These are phyloP conservation scores for Malassezia japonica DNA, from an alignment of 1,284 basidiomycete species.

Conservation along the genomic window DNA sequence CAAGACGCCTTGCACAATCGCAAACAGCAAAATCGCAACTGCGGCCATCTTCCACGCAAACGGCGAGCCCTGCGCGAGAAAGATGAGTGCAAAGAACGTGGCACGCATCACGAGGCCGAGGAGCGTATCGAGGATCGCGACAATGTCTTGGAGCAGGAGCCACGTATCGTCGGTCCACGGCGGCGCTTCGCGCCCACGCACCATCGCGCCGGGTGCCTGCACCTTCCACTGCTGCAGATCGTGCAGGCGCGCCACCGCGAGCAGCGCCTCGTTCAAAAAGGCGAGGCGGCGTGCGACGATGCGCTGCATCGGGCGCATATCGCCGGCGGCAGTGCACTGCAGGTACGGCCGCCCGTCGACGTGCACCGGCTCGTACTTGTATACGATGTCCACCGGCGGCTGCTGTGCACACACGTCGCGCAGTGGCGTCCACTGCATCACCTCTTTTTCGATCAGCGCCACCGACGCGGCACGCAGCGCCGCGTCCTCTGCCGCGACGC, in stretches of 20 bases:
- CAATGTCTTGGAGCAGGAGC: background rate
- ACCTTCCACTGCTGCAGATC: background rate
- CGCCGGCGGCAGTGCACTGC: slow-evolving; percentile 6
- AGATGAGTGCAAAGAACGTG: background rate
- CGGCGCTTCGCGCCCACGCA: background rate
- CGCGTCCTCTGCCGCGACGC: background rate
- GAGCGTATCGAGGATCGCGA: background rate
- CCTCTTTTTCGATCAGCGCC: slow-evolving; percentile 1
- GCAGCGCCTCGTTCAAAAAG: slow-evolving; percentile 1
- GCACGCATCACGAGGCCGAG: background rate
- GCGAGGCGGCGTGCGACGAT: background rate
- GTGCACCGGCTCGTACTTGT: slow-evolving; percentile 21
- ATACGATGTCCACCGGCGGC: background rate
- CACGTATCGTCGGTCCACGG: background rate
- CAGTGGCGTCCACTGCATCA: slow-evolving; percentile 14
- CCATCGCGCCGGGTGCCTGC: background rate
- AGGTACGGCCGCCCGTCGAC: slow-evolving; percentile 26
- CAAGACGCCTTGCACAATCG: background rate
- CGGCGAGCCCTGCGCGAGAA: background rate
- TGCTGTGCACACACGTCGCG: background rate
- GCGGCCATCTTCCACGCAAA: background rate
- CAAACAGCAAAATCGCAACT: background rate
- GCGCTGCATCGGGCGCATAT: background rate
- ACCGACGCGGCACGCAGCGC: background rate
- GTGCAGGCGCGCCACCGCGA: slow-evolving; percentile 1